Evolutionary conservation across 257 asterid genomes (phyloP).

Genomic region (Solanum virginianum): DNA sequence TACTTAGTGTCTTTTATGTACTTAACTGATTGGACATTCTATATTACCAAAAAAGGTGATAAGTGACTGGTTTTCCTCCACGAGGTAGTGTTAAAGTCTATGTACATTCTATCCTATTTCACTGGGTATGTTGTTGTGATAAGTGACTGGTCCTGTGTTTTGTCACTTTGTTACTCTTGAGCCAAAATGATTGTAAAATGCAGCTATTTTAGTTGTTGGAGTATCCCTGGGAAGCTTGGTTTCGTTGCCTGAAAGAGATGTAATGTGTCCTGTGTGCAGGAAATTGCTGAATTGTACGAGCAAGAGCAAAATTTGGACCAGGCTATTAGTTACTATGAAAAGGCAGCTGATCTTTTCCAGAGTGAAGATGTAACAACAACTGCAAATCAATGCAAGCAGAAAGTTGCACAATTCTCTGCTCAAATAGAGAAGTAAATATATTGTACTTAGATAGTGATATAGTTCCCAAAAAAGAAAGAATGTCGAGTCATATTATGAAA

Average conservation of each 20-base stretch:
- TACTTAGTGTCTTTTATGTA: neutral
- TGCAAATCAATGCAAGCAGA: constrained; percentile 93
- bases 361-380: constrained; percentile 73
- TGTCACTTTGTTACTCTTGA: neutral
- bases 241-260: neutral
- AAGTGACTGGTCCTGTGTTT: neutral
- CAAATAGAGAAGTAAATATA: constrained; percentile 69
- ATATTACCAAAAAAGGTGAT: neutral
- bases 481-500: neutral
- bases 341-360: constrained; percentile 87
- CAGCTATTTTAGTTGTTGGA: neutral
- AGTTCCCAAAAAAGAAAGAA: neutral
- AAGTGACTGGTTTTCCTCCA: neutral
- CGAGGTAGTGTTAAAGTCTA: no score
- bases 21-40: neutral
- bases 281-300: constrained; percentile 84
- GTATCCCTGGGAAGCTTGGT: neutral
- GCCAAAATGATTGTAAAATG: neutral
- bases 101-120: no score
- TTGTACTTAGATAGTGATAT: neutral
- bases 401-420: constrained; percentile 86
- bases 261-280: constrained; percentile 29
- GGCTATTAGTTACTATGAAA: constrained; percentile 71
- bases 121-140: neutral
- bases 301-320: constrained; percentile 74